Evolutionary conservation across 1,284 basidiomycete species (phyloP), one percentile per base, ranked within the genome.

Genomic region (Cryptococcus sp.): DNA sequence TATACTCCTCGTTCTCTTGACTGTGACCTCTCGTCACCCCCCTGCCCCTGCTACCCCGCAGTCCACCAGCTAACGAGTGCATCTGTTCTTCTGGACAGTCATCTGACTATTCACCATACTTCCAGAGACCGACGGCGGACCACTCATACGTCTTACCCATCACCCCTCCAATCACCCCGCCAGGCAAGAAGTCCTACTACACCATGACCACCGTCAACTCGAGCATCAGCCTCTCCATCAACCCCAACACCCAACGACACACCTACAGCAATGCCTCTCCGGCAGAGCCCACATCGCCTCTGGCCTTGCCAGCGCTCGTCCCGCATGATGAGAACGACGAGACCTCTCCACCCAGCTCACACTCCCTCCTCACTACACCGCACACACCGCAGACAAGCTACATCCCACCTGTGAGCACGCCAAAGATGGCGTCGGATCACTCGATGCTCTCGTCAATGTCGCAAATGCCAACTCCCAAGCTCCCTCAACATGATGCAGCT

Each of bases 391-490:
- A 35, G 13, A 25, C 56, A 20, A 27, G 40, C 1, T 39, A 45
- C 44, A 49, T 23, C 17, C 31, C 50, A 20, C 15, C 54, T 1
- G 54, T 38, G 17, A 59, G 44, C 46, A 55, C 62, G 19, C 53
- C 55, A 22, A 61, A 61, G 48, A 60, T 59, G 52, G 51, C 38
- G 6, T 65, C 60, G 8, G 57, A 60, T 41, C 68, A 66, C 55
- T 55, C 57, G 22, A 50, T 60, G 41, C 54, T 66, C 8, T 48
- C 63, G n/a, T 57, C 57, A 7, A 53, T 60, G 47, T 55, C 60
- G 6, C 27, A 44, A 17, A 56, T 62, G 40, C 60, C 65, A 15
- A 59, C 49, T 11, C 59, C 56, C 17, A 38, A 62, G 19, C 47
- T 62, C 17, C 54, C 50, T 20, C 42, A 25, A 20, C 39, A 50